These are phyloP conservation scores for Apodospora peruviana DNA, from an alignment of 495 filamentous ascomycete genomes.

Conservation along the genomic window DNA sequence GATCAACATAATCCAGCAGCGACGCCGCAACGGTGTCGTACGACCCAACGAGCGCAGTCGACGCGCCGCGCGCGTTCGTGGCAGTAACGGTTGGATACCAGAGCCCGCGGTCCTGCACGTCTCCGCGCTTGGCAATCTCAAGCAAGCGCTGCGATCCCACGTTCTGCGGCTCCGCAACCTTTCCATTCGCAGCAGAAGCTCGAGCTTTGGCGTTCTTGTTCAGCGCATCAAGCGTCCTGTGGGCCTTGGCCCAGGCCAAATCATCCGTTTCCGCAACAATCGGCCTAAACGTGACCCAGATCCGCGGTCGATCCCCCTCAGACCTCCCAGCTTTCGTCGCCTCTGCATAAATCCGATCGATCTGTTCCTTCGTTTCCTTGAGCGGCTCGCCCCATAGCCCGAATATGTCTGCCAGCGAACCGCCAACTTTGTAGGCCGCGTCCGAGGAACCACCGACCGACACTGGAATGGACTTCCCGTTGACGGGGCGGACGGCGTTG, in stretches of 20 bases:
- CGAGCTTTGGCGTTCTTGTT: conserved; percentile 13
- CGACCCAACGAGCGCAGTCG: conserved; percentile 49
- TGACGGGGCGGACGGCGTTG: conserved; percentile 42
- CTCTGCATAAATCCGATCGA: conserved; percentile 48
- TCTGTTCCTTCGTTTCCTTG: conserved; percentile 51
- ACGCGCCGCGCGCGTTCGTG: conserved; percentile 50
- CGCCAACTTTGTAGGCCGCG: conserved; percentile 49
- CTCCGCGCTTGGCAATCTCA: conserved; percentile 46
- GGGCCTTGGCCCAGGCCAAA: conserved; percentile 48
- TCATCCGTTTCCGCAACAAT: conserved; percentile 51
- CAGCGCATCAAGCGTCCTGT: conserved; percentile 40
- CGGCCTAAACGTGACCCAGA: conserved; percentile 53
- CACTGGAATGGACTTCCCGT: conserved; percentile 41
- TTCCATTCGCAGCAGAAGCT: background rate
- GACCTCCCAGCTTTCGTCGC: conserved; percentile 37
- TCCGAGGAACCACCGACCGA: conserved; percentile 50
- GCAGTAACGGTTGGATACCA: conserved; percentile 54
- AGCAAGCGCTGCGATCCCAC: conserved; percentile 49
- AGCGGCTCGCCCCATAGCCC: conserved; percentile 53
- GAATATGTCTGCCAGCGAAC: conserved; percentile 49
- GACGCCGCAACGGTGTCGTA: conserved; percentile 43
- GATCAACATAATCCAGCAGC: conserved; percentile 47
- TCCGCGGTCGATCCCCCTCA: conserved; percentile 37
- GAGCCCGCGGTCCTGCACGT: conserved; percentile 49
- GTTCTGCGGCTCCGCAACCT: conserved; percentile 39